A percentile compares a stretch with the other conserved stretches of the same genome.
These are phyloP conservation scores for Tetrahymena borealis DNA, from an alignment of 73 alveolate genomes.

Conservation along the genomic window DNA sequence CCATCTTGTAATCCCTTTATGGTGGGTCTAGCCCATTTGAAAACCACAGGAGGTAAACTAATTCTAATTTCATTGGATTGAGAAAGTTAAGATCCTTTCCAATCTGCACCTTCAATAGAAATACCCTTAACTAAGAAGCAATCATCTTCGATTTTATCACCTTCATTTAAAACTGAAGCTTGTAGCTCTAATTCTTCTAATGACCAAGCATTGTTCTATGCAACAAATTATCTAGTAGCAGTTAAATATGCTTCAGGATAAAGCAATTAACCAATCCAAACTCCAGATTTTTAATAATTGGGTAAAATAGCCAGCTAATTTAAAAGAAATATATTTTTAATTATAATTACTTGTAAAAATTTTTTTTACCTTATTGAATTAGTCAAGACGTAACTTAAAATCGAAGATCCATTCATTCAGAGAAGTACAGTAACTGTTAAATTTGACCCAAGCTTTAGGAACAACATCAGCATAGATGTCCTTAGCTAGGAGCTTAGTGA, in stretches of 20 bases:
- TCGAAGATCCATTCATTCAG: slow-evolving; percentile 96
- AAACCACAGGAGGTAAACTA: slow-evolving; percentile 56
- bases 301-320: slow-evolving; percentile 28
- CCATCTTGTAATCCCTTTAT: slow-evolving; percentile 49
- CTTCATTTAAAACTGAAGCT: slow-evolving; percentile 46
- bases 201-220: slow-evolving; percentile 75
- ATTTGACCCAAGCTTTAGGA: slow-evolving; percentile 88
- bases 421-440: slow-evolving; percentile 71
- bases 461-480: slow-evolving; percentile 77
- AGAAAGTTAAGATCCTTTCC: slow-evolving; percentile 41
- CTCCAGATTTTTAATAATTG: slow-evolving; percentile 41
- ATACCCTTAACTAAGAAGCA: slow-evolving; percentile 76
- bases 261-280: slow-evolving; percentile 98
- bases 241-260: slow-evolving; percentile 99
- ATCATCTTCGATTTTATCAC: slow-evolving; percentile 41
- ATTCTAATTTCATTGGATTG: slow-evolving; percentile 62
- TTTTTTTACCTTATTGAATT: slow-evolving; percentile 55
- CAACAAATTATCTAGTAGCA: slow-evolving; percentile 96
- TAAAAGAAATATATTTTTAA: neutral
- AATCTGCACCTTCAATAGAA: slow-evolving; percentile 84
- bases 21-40: slow-evolving; percentile 68
- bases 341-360: neutral
- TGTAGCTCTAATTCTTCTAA: slow-evolving; percentile 85
- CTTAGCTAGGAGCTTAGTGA: slow-evolving; percentile 70
- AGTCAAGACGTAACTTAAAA: slow-evolving; percentile 80